Conservation (phyloP, 139 green algal species). For the Tetraselmis striata region DNA sequence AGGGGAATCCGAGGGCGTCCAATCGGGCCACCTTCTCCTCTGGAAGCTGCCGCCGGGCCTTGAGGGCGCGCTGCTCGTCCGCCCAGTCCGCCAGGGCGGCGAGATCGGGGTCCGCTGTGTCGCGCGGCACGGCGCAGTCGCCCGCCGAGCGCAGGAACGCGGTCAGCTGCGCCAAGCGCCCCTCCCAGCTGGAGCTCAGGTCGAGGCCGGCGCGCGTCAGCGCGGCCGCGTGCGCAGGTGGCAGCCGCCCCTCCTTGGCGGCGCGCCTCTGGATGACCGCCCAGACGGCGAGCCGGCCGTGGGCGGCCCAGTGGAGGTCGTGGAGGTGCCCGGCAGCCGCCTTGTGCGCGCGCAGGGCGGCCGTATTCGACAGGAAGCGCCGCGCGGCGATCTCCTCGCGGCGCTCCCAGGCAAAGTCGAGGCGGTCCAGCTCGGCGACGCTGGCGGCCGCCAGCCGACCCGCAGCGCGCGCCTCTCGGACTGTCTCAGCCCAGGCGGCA, state of each 20-base stretch:
- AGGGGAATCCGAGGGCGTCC: not conserved
- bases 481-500: not conserved
- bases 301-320: not conserved
- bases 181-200: not conserved
- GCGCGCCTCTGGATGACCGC: not conserved
- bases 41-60: not conserved
- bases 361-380: not conserved
- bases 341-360: not conserved
- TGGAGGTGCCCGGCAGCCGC: not conserved
- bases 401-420: not conserved
- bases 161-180: not conserved
- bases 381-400: not conserved
- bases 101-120: not conserved
- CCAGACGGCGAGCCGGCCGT: not conserved
- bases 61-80: not conserved
- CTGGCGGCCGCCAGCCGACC: not conserved
- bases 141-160: not conserved
- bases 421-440: not conserved
- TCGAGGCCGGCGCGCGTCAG: not conserved
- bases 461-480: not conserved
- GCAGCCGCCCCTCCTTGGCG: not conserved
- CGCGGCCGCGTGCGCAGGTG: too few species aligned
- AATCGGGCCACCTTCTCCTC: not conserved
- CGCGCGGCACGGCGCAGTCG: not conserved
- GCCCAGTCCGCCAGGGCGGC: not conserved